Conservation (phyloP, 176 grass and related monocot genomes). For the Dactylis glomerata region DNA sequence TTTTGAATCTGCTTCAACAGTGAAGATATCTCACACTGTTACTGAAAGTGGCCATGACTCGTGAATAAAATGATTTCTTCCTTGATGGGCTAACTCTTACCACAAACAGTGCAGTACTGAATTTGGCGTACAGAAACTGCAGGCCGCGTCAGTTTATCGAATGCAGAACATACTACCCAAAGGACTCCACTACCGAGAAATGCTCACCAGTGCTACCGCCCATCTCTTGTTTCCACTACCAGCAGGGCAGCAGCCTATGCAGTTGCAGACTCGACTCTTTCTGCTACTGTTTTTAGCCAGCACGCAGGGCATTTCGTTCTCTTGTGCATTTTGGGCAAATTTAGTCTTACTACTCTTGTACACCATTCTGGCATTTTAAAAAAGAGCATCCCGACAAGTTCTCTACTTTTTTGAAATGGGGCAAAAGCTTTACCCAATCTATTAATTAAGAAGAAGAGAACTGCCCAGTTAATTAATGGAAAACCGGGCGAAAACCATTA, state of each 20-base stretch:
- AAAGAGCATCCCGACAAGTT: neutral
- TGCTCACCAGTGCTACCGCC: slow-evolving; percentile 11
- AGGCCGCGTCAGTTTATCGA: neutral
- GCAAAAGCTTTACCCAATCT: too few species aligned
- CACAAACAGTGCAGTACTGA: neutral
- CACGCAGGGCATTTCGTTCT: neutral
- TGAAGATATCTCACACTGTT: neutral
- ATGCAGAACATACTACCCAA: slow-evolving; percentile 18
- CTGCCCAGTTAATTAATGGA: too few species aligned
- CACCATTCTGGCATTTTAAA: neutral
- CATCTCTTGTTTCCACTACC: neutral
- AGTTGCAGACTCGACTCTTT: neutral
- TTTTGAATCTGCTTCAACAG: neutral
- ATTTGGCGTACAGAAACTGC: neutral
- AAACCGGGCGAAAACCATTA: too few species aligned
- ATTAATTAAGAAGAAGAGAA: too few species aligned
- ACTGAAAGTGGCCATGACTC: neutral
- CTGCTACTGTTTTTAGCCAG: slow-evolving; percentile 9
- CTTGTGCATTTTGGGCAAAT: neutral
- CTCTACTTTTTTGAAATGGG: too few species aligned
- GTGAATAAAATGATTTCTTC: neutral
- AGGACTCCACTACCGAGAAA: neutral
- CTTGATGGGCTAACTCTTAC: neutral
- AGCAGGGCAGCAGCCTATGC: neutral
- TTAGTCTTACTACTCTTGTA: neutral